Percentiles rank a stretch among this genome's conserved stretches.
Evolutionary conservation across 805 yeast species (phyloP).

Genomic region (Lachancea sp.): DNA sequence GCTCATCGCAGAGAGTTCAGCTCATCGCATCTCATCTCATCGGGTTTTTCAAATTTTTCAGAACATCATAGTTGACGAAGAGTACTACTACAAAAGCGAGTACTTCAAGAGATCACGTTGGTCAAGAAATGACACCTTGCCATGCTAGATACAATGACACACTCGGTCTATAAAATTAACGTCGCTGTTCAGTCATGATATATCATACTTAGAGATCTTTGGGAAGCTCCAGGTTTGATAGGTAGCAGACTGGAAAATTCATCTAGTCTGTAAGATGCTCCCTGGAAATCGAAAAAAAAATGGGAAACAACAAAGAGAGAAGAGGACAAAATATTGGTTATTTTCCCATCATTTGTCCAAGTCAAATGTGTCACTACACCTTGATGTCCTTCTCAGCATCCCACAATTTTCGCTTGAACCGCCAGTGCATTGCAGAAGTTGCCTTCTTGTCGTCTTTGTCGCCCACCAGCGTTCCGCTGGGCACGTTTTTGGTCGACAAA

Average conservation of each 20-base stretch:
- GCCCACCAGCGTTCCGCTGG: constrained; percentile 55
- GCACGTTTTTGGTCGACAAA: constrained; percentile 56
- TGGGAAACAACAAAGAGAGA: too few species aligned
- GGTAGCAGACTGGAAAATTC: too few species aligned
- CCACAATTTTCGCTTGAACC: constrained; percentile 52
- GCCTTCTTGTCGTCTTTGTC: constrained; percentile 46
- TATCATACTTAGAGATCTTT: constrained; percentile 4
- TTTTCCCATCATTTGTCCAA: too few species aligned
- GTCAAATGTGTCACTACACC: constrained; percentile 22
- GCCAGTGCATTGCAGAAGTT: constrained; percentile 56
- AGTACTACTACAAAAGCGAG: too few species aligned
- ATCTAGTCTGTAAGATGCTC: too few species aligned
- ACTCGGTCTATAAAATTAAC: background rate
- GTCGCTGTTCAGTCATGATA: constrained; percentile 7
- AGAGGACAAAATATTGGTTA: too few species aligned
- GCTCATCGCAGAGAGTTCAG: constrained; percentile 12
- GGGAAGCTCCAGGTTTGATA: background rate
- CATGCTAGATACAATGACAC: background rate
- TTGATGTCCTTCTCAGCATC: constrained; percentile 53
- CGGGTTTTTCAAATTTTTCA: constrained; percentile 4
- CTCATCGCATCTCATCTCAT: background rate
- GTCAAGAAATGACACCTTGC: background rate
- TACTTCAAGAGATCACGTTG: too few species aligned
- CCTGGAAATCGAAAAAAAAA: background rate
- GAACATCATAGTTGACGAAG: background rate